phyloP scores from a whole-genome alignment of 805 yeast species.

The Candida broadrunensis region DNA sequence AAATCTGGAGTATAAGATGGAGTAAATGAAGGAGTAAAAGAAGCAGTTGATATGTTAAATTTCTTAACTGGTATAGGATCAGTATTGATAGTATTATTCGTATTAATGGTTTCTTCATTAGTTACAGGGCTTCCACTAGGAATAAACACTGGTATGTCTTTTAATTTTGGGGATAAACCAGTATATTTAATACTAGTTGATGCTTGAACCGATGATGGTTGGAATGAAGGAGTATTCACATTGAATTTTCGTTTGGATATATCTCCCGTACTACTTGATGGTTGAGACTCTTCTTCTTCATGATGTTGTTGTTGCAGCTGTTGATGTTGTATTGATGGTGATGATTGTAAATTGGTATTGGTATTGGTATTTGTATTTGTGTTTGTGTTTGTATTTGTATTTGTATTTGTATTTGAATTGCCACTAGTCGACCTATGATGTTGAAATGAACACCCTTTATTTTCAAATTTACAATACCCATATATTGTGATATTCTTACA shows the following conservation, averaged over 20 bases:
- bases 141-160: constrained; percentile 47
- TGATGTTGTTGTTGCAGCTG: constrained; percentile 4
- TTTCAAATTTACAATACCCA: constrained; percentile 85
- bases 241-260: constrained; percentile 28
- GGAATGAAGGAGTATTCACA: constrained; percentile 42
- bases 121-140: constrained; percentile 21
- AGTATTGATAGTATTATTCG: not conserved
- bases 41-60: constrained; percentile 39
- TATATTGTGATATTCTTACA: constrained; percentile 82
- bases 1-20: constrained; percentile 8
- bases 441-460: constrained; percentile 81
- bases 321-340: constrained; percentile 2
- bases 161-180: constrained; percentile 46
- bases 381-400: constrained; percentile 16
- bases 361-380: constrained; percentile 3
- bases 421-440: constrained; percentile 44
- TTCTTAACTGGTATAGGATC: constrained; percentile 13
- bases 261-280: not conserved
- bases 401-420: constrained; percentile 2
- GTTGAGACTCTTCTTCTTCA: constrained; percentile 4
- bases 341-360: constrained; percentile 4
- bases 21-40: constrained; percentile 33
- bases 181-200: constrained; percentile 34
- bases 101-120: not conserved
- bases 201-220: constrained; percentile 29